phyloP scores from a whole-genome alignment of 2,329 filamentous ascomycete species.

The Verticillium alfalfae region DNA sequence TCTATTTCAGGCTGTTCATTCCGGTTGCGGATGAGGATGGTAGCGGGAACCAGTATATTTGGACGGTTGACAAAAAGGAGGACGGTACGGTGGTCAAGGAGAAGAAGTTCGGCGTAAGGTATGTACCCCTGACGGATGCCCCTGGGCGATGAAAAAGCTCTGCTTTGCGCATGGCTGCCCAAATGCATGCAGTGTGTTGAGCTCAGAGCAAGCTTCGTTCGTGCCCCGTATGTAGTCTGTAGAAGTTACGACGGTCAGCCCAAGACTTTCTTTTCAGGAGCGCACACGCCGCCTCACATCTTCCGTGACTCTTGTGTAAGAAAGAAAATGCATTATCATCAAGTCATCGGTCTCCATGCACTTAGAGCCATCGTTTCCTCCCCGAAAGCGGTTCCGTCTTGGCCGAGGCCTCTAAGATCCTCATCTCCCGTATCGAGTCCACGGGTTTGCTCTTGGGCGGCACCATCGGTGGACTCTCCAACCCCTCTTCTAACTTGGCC shows the following conservation, averaged over 20 bases:
- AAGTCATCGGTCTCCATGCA: neutral
- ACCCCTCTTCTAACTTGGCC: conserved; percentile 4
- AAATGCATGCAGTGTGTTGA: too few species aligned
- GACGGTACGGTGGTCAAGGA: conserved; percentile 55
- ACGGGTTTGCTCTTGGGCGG: neutral
- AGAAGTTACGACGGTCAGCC: too few species aligned
- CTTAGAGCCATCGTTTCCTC: neutral
- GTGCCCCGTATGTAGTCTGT: too few species aligned
- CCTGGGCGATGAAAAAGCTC: conserved; percentile 26
- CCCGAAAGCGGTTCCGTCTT: neutral
- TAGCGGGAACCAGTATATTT: conserved; percentile 58
- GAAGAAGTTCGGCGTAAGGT: conserved; percentile 65
- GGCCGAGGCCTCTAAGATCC: neutral
- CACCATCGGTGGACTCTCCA: neutral
- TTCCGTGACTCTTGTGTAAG: too few species aligned
- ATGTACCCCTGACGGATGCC: conserved; percentile 72
- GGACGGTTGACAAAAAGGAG: conserved; percentile 66
- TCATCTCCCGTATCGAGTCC: neutral
- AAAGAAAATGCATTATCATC: neutral
- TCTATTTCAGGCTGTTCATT: conserved; percentile 59
- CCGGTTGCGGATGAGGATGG: conserved; percentile 55
- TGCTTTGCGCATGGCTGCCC: too few species aligned
- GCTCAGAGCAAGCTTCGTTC: neutral
- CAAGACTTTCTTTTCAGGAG: too few species aligned
- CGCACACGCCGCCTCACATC: too few species aligned